Base-by-base conservation (phyloP, 257 asterid genomes). In the Striga asiatica region DNA sequence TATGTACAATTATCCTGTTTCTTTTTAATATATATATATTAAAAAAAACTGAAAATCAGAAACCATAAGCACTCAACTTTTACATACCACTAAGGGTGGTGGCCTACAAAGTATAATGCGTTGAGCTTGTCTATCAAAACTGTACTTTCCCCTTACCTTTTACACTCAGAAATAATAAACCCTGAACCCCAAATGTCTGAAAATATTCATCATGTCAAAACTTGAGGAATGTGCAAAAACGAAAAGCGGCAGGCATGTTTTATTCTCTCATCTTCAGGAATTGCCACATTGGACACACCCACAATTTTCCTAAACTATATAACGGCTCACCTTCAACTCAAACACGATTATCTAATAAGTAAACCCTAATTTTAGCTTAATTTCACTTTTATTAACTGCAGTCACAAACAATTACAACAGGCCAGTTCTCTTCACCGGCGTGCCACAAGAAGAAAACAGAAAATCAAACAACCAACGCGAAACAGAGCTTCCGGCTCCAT, bases 381-480 rank as follows among this genome's bases (percentile, higher is more conserved):
- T 41, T 6, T 10, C 11, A 2, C 2, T 31, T 49, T 32, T 19
- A 5, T 7, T 5, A 13, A 54, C 16, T 13, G 43, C 49, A 62
- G 34, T 57, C 34, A 32, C 27, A 53, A 22, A 2, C 54, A 35
- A 5, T 19, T 16, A 54, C n/a, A 54, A 29, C 68, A 65, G 22
- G 39, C 1, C 27, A 6, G 27, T 4, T 25, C 50, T 35, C 65
- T 28, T 42, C 51, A 23, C 49, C 5, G 22, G 19, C 19, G 34
- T 18, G 35, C 25, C 53, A 23, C 13, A 24, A 11, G 8, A 24
- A 11, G 8, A 35, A 17, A 6, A 20, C 8, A 19, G 2, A 38
- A 24, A 48, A 13, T 48, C 34, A 18, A 22, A 41, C 10, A 5
- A 24, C 1, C 22, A 19, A 58, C 19, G 14, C 14, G 34, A 28